A percentile compares a stretch with the other conserved stretches of the same genome.
Evolutionary conservation across 768 basidiomycete genomes (phyloP).

Genomic region (Stropharia rugosoannulata): DNA sequence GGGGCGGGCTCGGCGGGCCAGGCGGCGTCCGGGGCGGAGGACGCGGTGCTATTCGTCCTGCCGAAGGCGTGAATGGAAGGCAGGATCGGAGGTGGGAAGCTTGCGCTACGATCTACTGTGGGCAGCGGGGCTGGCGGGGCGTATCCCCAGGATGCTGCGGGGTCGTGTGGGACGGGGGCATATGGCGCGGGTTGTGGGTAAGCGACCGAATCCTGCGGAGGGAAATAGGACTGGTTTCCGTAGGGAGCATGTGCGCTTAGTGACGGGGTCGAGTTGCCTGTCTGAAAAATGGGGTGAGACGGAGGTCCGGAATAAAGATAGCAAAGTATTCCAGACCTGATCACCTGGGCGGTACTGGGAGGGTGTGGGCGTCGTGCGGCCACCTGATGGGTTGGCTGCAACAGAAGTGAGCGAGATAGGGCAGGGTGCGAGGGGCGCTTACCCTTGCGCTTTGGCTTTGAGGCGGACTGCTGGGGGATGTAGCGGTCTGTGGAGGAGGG

Average conservation of each 20-base stretch:
- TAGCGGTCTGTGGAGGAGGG: slow-evolving; percentile 80
- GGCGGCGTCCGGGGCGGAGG: slow-evolving; percentile 10
- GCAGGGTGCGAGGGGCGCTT: slow-evolving; percentile 34
- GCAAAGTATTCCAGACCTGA: slow-evolving; percentile 34
- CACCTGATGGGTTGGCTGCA: slow-evolving; percentile 39
- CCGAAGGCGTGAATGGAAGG: slow-evolving; percentile 54
- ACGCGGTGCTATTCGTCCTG: slow-evolving; percentile 21
- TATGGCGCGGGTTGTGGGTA: slow-evolving; percentile 43
- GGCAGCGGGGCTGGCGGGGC: slow-evolving; percentile 21
- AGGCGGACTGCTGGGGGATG: slow-evolving; percentile 45
- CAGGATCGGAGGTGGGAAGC: slow-evolving; percentile 47
- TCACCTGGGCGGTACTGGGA: slow-evolving; percentile 41
- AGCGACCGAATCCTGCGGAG: slow-evolving; percentile 28
- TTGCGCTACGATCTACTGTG: slow-evolving; percentile 41
- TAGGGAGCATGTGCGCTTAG: slow-evolving; percentile 43
- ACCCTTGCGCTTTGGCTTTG: slow-evolving; percentile 43
- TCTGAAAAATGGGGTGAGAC: slow-evolving; percentile 9
- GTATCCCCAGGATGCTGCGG: slow-evolving; percentile 59
- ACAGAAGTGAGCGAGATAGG: not conserved
- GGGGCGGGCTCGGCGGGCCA: slow-evolving; percentile 24
- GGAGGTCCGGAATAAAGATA: not conserved
- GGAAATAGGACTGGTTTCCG: slow-evolving; percentile 41
- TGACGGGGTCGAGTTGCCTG: slow-evolving; percentile 29
- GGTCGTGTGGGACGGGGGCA: slow-evolving; percentile 40
- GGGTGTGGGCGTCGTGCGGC: slow-evolving; percentile 48